Percentiles rank a stretch among this genome's conserved stretches.
Conservation (phyloP, 2,329 filamentous ascomycete species). For the Zasmidium citrigriseum region DNA sequence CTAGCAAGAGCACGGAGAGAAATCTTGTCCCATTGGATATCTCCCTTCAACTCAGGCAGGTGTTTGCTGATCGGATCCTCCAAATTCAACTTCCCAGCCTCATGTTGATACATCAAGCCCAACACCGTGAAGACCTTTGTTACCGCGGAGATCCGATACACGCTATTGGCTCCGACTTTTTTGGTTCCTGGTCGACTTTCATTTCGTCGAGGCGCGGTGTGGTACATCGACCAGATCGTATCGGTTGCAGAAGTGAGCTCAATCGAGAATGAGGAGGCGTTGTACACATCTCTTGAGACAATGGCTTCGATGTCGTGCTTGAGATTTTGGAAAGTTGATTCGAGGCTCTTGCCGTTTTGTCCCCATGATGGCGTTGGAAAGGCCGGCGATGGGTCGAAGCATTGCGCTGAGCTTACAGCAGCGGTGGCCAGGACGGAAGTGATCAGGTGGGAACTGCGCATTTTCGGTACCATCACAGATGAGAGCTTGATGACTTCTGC, state of each 20-base stretch:
- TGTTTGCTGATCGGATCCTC: conserved; percentile 45
- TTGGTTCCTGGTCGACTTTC: conserved; percentile 35
- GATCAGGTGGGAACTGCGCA: too few species aligned
- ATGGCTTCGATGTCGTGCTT: too few species aligned
- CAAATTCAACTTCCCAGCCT: conserved; percentile 50
- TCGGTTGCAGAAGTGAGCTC: conserved; percentile 39
- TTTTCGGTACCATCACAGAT: too few species aligned
- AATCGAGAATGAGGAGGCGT: conserved; percentile 37
- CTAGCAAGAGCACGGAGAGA: conserved; percentile 43
- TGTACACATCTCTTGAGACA: too few species aligned
- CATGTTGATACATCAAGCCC: conserved; percentile 55
- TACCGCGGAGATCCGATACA: conserved; percentile 39
- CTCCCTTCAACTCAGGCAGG: conserved; percentile 47
- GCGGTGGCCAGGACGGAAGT: too few species aligned
- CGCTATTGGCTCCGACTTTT: conserved; percentile 37
- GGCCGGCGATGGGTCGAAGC: too few species aligned
- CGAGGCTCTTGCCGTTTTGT: too few species aligned
- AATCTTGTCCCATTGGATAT: conserved; percentile 40
- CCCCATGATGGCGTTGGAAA: too few species aligned
- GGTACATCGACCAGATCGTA: conserved; percentile 38
- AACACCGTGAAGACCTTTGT: conserved; percentile 53
- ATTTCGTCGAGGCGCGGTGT: conserved; percentile 38
- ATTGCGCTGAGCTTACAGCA: too few species aligned
- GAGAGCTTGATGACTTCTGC: too few species aligned
- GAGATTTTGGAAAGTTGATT: too few species aligned